Evolutionary conservation across 2,329 filamentous ascomycete genomes (phyloP), one percentile per base, ranked within the genome.

Genomic region (Lomentospora prolificans): DNA sequence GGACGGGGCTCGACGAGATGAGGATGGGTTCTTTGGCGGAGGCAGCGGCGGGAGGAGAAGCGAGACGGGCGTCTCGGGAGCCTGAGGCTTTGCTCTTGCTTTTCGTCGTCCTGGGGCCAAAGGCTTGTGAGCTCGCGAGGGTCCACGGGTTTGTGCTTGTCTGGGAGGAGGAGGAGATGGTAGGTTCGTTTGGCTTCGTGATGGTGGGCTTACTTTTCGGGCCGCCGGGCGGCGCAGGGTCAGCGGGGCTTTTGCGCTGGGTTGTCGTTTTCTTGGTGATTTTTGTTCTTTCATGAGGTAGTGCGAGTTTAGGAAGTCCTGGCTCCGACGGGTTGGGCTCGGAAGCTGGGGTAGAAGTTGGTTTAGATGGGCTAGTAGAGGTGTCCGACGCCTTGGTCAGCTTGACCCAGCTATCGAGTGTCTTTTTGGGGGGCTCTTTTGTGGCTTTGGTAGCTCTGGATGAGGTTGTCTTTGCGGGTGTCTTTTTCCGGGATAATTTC

Each of bases 1-100:
- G 57, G 64, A 64, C 60, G 53, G 75, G 74, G 59, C 74, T 76
- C 64, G 74, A 76, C 61, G 70, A 65, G 64, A 77, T 70, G 60
- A 71, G 51, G 66, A 77, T 75, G 58, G 73, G 61, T 62, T 75
- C 67, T 63, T 63, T 62, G 61, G 58, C 60, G 58, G 62, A 67
- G 68, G 71, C 60, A 63, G 57, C 70, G 60, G 64, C 63, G 55
- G 60, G 59, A 63, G 50, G 30, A 25, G 51, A 27, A 28, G 44
- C 17, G 44, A 22, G 4, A 19, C 19, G 44, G 12, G 12, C 6
- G 30, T 33, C 7, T 33, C n/a, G 17, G 22, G 22, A 10, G 44
- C 22, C 17, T 4, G 19, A 3, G 44, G 44, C 3, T 17, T 7
- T 9, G 44, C 1, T 8, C 19, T n/a, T n/a, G 17, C 22, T 48